A percentile compares a stretch with the other conserved stretches of the same genome.
phyloP scores from a whole-genome alignment of 2,329 filamentous ascomycete species.

The Akanthomyces uredinophilus region DNA sequence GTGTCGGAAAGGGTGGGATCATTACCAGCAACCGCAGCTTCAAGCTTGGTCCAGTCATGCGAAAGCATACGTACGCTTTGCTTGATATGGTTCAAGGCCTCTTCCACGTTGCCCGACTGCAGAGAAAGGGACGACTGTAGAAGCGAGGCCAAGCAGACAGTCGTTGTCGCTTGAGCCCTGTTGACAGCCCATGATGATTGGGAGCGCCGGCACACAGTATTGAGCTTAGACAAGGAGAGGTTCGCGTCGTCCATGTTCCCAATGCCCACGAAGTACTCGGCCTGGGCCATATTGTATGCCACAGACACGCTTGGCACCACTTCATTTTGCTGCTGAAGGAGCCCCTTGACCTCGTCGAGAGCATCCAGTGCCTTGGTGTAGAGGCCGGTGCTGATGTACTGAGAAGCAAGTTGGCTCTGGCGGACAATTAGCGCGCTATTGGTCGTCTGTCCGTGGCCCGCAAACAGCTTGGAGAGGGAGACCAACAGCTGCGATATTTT shows the following conservation, averaged over 20 bases:
- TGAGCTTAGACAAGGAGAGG: slow-evolving; percentile 26
- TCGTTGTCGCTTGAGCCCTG: slow-evolving; percentile 29
- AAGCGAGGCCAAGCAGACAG: slow-evolving; percentile 35
- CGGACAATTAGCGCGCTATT: slow-evolving; percentile 40
- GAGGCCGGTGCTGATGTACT: slow-evolving; percentile 50
- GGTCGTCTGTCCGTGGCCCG: slow-evolving; percentile 25
- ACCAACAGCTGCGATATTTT: slow-evolving; percentile 21
- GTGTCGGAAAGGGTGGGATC: slow-evolving; percentile 26
- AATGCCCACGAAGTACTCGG: slow-evolving; percentile 67
- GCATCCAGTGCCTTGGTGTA: slow-evolving; percentile 44
- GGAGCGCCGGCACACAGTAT: slow-evolving; percentile 29
- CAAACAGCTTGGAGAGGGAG: slow-evolving; percentile 34
- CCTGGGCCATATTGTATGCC: slow-evolving; percentile 58
- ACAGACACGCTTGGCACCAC: slow-evolving; percentile 34
- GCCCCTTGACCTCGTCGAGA: slow-evolving; percentile 54
- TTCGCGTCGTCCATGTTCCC: slow-evolving; percentile 60
- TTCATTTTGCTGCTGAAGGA: slow-evolving; percentile 34
- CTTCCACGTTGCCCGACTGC: slow-evolving; percentile 54
- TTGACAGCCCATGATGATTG: slow-evolving; percentile 30
- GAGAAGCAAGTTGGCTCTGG: slow-evolving; percentile 44
- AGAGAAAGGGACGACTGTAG: slow-evolving; percentile 62
- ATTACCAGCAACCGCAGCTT: slow-evolving; percentile 27
- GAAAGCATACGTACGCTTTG: slow-evolving; percentile 52
- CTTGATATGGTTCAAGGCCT: slow-evolving; percentile 53
- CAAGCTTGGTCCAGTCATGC: slow-evolving; percentile 50